Evolutionary conservation across 2,329 filamentous ascomycete species (phyloP).

Genomic region (Colletotrichum acutatum): DNA sequence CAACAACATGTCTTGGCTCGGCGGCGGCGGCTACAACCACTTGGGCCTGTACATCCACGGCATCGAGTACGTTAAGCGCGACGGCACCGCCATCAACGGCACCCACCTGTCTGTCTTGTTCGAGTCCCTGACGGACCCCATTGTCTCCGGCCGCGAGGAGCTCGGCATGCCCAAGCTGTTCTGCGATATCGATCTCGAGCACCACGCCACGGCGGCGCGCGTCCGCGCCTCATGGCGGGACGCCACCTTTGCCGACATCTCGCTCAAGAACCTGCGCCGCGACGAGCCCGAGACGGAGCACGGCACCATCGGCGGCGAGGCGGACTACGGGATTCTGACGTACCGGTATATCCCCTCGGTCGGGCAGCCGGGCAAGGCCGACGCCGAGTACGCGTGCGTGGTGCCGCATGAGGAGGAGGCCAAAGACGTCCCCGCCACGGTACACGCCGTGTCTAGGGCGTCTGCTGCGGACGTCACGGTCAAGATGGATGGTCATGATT

Average conservation of each 20-base stretch:
- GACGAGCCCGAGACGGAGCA: conserved; percentile 39
- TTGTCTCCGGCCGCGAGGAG: conserved; percentile 69
- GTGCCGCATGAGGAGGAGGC: conserved; percentile 48
- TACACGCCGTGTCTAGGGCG: conserved; percentile 46
- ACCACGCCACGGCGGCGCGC: conserved; percentile 43
- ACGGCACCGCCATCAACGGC: conserved; percentile 58
- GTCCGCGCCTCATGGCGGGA: conserved; percentile 56
- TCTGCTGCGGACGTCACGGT: conserved; percentile 55
- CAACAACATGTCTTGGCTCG: conserved; percentile 68
- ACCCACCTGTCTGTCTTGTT: conserved; percentile 68
- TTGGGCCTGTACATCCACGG: conserved; percentile 72
- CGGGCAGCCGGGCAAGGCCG: conserved; percentile 60
- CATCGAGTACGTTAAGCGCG: conserved; percentile 64
- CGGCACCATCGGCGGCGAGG: conserved; percentile 37
- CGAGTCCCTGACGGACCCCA: conserved; percentile 68
- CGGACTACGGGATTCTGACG: conserved; percentile 61
- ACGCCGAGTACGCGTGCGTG: conserved; percentile 62
- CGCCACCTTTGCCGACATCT: conserved; percentile 51
- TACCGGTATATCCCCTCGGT: conserved; percentile 69
- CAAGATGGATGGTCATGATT: conserved; percentile 59
- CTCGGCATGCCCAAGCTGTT: conserved; percentile 71
- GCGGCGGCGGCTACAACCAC: conserved; percentile 67
- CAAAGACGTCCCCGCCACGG: conserved; percentile 42
- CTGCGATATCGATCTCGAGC: conserved; percentile 58
- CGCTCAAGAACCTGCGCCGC: conserved; percentile 46